phyloP scores from a whole-genome alignment of 2,329 filamentous ascomycete genomes.

The Aspergillus luchuensis region DNA sequence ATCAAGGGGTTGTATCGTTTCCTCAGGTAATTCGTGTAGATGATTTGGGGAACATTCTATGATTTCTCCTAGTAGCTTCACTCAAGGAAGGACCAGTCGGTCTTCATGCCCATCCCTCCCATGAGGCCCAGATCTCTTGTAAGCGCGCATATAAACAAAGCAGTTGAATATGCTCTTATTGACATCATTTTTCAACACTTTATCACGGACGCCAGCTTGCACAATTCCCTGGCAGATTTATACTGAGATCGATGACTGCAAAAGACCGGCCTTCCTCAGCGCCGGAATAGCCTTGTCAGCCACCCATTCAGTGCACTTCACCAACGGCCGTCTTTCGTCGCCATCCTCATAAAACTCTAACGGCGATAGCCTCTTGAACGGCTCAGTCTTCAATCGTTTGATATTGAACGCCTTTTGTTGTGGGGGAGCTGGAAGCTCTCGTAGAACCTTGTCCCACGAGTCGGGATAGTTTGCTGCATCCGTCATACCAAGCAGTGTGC shows the following conservation, averaged over 20 bases:
- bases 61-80: too few species aligned
- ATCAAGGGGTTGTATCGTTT: too few species aligned
- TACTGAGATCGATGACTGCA: not conserved
- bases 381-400: constrained; percentile 16
- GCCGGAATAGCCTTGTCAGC: constrained; percentile 15
- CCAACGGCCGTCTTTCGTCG: constrained; percentile 5
- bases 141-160: too few species aligned
- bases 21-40: too few species aligned
- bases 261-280: constrained; percentile 3
- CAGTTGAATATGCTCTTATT: too few species aligned
- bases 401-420: constrained; percentile 18
- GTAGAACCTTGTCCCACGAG: constrained; percentile 5
- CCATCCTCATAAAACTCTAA: constrained; percentile 12
- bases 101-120: too few species aligned
- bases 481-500: constrained; percentile 9
- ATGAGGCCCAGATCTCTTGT: too few species aligned
- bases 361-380: constrained; percentile 10
- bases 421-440: constrained; percentile 9
- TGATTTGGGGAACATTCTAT: too few species aligned
- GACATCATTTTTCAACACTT: too few species aligned
- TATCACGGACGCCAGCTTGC: not conserved
- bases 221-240: not conserved
- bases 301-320: constrained; percentile 22
- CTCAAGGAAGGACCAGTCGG: too few species aligned
- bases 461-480: constrained; percentile 1